Evolutionary conservation across 2,329 filamentous ascomycete genomes (phyloP).

Genomic region (Neoscytalidium dimidiatum): DNA sequence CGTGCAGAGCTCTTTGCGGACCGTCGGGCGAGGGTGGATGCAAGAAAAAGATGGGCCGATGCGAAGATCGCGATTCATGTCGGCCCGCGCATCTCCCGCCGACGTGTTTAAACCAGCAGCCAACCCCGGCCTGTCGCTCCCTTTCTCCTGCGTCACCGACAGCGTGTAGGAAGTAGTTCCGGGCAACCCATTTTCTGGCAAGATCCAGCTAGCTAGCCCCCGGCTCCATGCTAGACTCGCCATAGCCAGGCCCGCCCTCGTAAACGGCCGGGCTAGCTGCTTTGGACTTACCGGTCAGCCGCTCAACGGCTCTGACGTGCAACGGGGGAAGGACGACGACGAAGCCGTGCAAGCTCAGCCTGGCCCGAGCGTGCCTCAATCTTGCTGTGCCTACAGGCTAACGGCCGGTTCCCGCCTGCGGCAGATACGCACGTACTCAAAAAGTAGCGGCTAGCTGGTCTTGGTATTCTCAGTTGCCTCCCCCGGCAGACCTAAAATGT

Average conservation of each 20-base stretch:
- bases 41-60: background rate
- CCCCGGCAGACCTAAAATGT: background rate
- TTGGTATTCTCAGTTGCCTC: background rate
- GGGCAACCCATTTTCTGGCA: slow-evolving; percentile 11
- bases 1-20: background rate
- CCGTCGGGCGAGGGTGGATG: background rate
- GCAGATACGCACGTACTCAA: background rate
- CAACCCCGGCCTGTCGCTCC: slow-evolving; percentile 10
- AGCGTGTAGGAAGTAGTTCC: slow-evolving; percentile 12
- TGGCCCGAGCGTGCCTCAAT: slow-evolving; percentile 5
- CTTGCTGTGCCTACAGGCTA: background rate
- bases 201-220: background rate
- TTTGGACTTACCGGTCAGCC: slow-evolving; percentile 13
- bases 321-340: slow-evolving; percentile 6
- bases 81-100: slow-evolving; percentile 14
- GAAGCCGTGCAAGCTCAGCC: background rate
- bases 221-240: background rate
- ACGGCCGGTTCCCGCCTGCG: slow-evolving; percentile 7
- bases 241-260: slow-evolving; percentile 1
- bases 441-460: background rate
- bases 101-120: slow-evolving; percentile 8
- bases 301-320: slow-evolving; percentile 14
- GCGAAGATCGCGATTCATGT: slow-evolving; percentile 16
- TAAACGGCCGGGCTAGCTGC: slow-evolving; percentile 9
- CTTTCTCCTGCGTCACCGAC: slow-evolving; percentile 7